A percentile compares a stretch with the other conserved stretches of the same genome.
These are phyloP conservation scores for Lactarius indigo DNA, from an alignment of 768 basidiomycete species.

Conservation along the genomic window DNA sequence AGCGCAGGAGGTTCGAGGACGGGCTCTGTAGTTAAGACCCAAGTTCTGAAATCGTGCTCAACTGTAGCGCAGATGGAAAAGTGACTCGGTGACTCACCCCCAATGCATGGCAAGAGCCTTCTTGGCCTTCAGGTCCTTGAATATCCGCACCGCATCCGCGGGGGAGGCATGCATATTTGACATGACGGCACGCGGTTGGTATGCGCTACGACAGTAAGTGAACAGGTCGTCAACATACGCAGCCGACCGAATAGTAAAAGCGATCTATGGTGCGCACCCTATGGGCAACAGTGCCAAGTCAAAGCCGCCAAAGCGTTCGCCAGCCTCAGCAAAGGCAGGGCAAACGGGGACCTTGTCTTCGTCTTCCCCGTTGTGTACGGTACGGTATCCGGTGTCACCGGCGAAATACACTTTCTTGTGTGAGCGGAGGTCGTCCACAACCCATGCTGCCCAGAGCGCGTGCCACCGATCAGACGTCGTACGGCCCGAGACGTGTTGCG, in stretches of 20 bases:
- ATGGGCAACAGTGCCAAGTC: slow-evolving; percentile 71
- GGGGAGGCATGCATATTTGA: slow-evolving; percentile 64
- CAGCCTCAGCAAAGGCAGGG: slow-evolving; percentile 73
- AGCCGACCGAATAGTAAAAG: background rate
- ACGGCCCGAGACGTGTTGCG: slow-evolving; percentile 61
- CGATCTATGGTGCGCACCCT: slow-evolving; percentile 37
- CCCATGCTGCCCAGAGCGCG: slow-evolving; percentile 68
- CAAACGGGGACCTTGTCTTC: slow-evolving; percentile 52
- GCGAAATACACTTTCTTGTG: slow-evolving; percentile 59
- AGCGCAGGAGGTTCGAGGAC: slow-evolving; percentile 56
- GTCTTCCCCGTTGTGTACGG: slow-evolving; percentile 44
- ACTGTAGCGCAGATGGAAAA: background rate
- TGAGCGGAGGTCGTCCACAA: slow-evolving; percentile 47
- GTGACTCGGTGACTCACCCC: slow-evolving; percentile 42
- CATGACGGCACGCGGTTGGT: slow-evolving; percentile 50
- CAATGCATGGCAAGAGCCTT: slow-evolving; percentile 68
- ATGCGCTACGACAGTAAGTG: slow-evolving; percentile 44
- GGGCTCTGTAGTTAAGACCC: slow-evolving; percentile 51
- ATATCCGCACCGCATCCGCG: slow-evolving; percentile 63
- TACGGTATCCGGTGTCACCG: slow-evolving; percentile 67
- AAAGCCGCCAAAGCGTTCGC: slow-evolving; percentile 56
- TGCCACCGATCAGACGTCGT: slow-evolving; percentile 48
- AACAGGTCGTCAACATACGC: background rate
- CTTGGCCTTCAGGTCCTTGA: slow-evolving; percentile 58
- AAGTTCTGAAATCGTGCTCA: slow-evolving; percentile 38